Evolutionary conservation across 495 filamentous ascomycete species (phyloP).

Genomic region (Articulospora tetracladia): DNA sequence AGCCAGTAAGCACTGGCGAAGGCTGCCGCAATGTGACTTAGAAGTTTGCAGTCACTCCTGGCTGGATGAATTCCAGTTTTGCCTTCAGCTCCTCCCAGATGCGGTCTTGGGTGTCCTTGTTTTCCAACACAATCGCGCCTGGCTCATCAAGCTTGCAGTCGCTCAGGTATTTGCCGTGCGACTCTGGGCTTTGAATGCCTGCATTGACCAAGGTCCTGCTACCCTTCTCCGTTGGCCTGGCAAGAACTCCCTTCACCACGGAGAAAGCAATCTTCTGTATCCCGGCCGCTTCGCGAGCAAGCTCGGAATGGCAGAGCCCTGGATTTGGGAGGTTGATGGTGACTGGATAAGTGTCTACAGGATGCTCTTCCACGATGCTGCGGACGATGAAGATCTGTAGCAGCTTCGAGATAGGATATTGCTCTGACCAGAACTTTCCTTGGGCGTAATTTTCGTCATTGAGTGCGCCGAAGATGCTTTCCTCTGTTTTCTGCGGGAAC

Average conservation of each 20-base stretch:
- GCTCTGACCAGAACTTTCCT: background rate
- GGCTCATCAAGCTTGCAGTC: conserved; percentile 7
- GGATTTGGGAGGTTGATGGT: conserved; percentile 4
- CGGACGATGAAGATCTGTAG: conserved; percentile 42
- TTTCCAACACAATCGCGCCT: conserved; percentile 6
- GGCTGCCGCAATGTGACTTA: too few species aligned
- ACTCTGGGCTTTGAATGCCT: conserved; percentile 5
- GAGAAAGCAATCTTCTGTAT: background rate
- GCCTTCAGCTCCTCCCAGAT: conserved; percentile 9
- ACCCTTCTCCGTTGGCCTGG: conserved; percentile 14
- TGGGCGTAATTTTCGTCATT: background rate
- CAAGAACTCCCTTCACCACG: background rate
- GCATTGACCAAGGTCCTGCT: conserved; percentile 1
- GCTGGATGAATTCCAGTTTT: conserved; percentile 13
- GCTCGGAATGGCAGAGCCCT: conserved; percentile 5
- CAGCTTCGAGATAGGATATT: conserved; percentile 45
- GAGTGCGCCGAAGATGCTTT: background rate
- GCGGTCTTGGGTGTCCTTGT: background rate
- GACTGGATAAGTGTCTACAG: background rate
- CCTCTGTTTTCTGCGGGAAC: background rate
- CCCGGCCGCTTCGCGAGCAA: background rate
- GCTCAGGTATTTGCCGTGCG: conserved; percentile 14
- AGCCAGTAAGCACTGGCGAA: too few species aligned
- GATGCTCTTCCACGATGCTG: conserved; percentile 30
- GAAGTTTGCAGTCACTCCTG: background rate